Base-by-base conservation (phyloP, 768 basidiomycete genomes). In the Leccinum arenicola region DNA sequence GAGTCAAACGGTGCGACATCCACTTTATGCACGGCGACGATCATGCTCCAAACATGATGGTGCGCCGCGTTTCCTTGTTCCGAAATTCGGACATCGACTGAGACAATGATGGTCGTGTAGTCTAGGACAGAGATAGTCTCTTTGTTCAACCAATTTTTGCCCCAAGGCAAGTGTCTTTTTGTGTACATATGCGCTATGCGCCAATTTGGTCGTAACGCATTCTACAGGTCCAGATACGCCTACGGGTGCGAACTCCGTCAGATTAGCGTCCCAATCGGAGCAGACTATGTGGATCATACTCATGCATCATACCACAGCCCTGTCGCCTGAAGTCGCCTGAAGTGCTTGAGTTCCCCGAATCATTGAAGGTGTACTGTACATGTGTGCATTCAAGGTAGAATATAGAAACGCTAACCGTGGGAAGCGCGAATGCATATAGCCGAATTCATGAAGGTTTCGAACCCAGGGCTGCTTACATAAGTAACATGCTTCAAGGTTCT, bases 1-100 rank as follows among this genome's bases (percentile, higher is more conserved):
- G 77, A 73, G 15, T 68, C 72, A 10, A 75, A 72, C 31, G 77
- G 80, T 27, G 73, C 50, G 80, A 80, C 43, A 66, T 81, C 14
- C 71, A 77, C 60, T 80, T 80, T 64, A 71, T 80, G 64, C 80
- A 79, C 58, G 50, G 54, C 11, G 62, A 65, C 40, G 68, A 62
- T 56, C 74, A 69, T 56, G 76, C 67, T 5, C 56, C 59, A 11
- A 67, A 66, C 58, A 61, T 75, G 59, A 67, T 56, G 64, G 70
- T 65, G 29, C 40, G 8, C 15, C 11, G 8, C 31, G n/a, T 17
- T 12, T 1, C 9, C 3, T 54, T 15, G 10, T 4, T 57, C 48
- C 27, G 21, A 2, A 4, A 12, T 33, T 33, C 12, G 15, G 15
- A 7, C 23, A 11, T 47, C 0, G 15, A n/a, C 27, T 57, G 57